Conservation (phyloP, 2,329 filamentous ascomycete species). For the Nemania sp. region DNA sequence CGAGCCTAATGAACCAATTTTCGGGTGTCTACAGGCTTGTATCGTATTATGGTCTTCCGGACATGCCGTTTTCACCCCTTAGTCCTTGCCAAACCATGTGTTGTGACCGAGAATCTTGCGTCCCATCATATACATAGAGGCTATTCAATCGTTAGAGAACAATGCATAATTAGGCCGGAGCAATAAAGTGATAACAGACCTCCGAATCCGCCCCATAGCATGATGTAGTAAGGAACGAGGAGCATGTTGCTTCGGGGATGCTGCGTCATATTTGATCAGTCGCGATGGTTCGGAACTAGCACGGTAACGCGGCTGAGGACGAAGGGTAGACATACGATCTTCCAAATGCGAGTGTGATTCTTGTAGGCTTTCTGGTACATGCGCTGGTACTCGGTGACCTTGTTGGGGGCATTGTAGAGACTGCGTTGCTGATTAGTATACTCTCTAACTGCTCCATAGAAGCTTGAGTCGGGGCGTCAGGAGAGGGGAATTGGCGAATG, state of each 20-base stretch:
- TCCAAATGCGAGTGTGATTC: constrained; percentile 71
- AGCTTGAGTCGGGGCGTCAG: not conserved
- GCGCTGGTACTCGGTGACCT: constrained; percentile 74
- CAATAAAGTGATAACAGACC: constrained; percentile 53
- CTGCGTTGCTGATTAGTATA: constrained; percentile 45
- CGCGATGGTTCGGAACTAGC: not conserved
- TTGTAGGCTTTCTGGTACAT: constrained; percentile 75
- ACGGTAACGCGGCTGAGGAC: not conserved
- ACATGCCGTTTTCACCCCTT: constrained; percentile 32
- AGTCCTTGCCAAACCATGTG: constrained; percentile 70
- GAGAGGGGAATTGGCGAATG: constrained; percentile 24
- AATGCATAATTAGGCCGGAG: constrained; percentile 18
- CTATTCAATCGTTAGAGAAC: constrained; percentile 41
- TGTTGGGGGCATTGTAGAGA: constrained; percentile 73
- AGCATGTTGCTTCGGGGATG: constrained; percentile 65
- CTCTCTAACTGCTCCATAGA: constrained; percentile 8
- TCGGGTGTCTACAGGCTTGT: constrained; percentile 16
- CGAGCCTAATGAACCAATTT: constrained; percentile 26
- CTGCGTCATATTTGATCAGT: constrained; percentile 47
- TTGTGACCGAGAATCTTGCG: constrained; percentile 78
- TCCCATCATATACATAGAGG: constrained; percentile 70
- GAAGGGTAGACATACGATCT: constrained; percentile 64
- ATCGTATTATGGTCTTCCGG: constrained; percentile 18
- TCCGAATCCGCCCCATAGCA: constrained; percentile 64
- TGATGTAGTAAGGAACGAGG: constrained; percentile 68